Base-by-base conservation (phyloP, 164 flowering plant genomes). In the Vitis labrusca region DNA sequence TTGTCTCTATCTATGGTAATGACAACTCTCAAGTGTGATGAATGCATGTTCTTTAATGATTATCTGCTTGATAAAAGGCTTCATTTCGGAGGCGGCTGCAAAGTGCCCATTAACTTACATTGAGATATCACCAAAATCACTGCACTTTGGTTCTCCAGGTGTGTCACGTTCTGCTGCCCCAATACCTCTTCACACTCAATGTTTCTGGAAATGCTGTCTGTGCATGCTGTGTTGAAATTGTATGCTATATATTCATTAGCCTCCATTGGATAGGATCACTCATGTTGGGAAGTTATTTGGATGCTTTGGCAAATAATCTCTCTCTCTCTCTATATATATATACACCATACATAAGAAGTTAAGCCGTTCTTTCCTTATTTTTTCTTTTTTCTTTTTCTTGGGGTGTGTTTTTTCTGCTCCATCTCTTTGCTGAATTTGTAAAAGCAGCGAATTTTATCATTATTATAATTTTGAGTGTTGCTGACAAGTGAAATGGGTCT, bases 1-100 rank as follows among this genome's bases (percentile, higher is more conserved):
- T 78, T 66, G 93, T 93, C 64, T 89, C 97, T 2, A 83, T 95
- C 8, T 89, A 90, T 80, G 89, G 91, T 3, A 93, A 93, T 68
- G 97, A 91, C 60, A 79, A 73, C 64, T 69, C 78, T 63, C 89
- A 84, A 63, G 69, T 85, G 59, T 82, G 91, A 81, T 91, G 76
- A 84, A 54, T 12, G 14, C 32, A 3, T 17, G 48, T 61, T 64
- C 64, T 51, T 63, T 53, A 1, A 51, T 44, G 56, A 11, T 15
- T 37, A 5, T 37, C 5, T 37, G 44, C 44, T 37, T 37, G 6
- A 37, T 5, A 37, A 37, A 8, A 37, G 44, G 44, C 44, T 37
- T 37, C 44, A 37, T 3, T 23, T 23, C 7, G 5, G 44, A 6
- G 44, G 44, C 0, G 7, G 44, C 44, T 37, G 44, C 5, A 37